Percentiles rank a stretch among this genome's conserved stretches.
phyloP scores from a whole-genome alignment of 305 asterid genomes.

The Stenogyne calaminthoides region DNA sequence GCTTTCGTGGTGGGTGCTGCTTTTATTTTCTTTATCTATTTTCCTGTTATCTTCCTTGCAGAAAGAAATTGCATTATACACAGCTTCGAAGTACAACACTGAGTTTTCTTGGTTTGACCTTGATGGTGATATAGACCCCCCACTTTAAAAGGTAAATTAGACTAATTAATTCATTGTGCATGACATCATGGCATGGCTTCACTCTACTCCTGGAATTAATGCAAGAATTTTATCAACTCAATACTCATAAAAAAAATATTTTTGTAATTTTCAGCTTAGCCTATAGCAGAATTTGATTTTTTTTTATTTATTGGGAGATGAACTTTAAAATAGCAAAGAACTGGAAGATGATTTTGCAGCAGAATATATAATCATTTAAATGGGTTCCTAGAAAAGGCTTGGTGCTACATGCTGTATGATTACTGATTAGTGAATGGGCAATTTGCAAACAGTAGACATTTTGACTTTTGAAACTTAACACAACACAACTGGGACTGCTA shows the following conservation, averaged over 20 bases:
- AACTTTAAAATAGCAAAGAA: conserved; percentile 16
- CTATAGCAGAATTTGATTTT: not conserved
- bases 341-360: conserved; percentile 13
- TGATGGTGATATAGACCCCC: conserved; percentile 98
- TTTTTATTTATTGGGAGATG: conserved; percentile 14
- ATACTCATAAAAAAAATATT: not conserved
- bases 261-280: conserved; percentile 1
- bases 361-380: conserved; percentile 3
- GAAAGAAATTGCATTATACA: conserved; percentile 97
- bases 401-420: conserved; percentile 22
- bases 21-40: conserved; percentile 6
- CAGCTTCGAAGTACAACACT: conserved; percentile 91
- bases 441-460: conserved; percentile 12
- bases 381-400: conserved; percentile 19
- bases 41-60: conserved; percentile 48
- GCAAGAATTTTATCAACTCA: not conserved
- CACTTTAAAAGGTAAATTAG: conserved; percentile 85
- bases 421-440: conserved; percentile 25
- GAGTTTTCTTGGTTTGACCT: conserved; percentile 98
- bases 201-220: not conserved
- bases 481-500: not conserved
- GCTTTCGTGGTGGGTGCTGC: conserved; percentile 6
- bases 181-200: not conserved
- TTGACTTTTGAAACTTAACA: conserved; percentile 22
- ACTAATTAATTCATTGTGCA: conserved; percentile 22